phyloP scores from a whole-genome alignment of 2,329 filamentous ascomycete genomes.

The Colletotrichum kahawae region DNA sequence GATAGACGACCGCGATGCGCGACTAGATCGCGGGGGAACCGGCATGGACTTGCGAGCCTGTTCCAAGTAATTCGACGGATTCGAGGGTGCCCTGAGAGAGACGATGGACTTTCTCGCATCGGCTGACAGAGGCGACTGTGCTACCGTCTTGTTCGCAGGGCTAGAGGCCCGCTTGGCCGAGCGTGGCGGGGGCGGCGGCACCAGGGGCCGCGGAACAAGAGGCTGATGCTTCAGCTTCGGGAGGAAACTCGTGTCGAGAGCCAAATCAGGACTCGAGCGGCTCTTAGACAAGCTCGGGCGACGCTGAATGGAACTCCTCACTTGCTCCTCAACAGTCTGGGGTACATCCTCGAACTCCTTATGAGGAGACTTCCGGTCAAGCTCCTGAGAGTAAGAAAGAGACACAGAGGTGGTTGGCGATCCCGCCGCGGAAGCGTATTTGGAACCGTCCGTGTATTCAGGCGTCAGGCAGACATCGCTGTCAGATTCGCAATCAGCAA shows the following conservation, averaged over 20 bases:
- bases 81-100: not conserved
- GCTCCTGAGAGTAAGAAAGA: not conserved
- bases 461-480: constrained; percentile 14
- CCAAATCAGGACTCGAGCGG: constrained; percentile 28
- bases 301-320: not conserved
- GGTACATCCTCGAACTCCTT: not conserved
- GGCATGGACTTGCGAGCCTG: constrained; percentile 17
- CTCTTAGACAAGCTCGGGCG: constrained; percentile 23
- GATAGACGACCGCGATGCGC: constrained; percentile 6
- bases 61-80: constrained; percentile 12
- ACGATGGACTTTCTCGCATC: not conserved
- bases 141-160: constrained; percentile 14
- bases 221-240: constrained; percentile 45
- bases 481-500: constrained; percentile 18
- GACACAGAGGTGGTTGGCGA: constrained; percentile 2
- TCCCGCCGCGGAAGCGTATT: not conserved
- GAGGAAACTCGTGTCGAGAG: constrained; percentile 32
- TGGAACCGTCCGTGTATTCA: not conserved
- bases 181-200: constrained; percentile 23
- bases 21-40: not conserved
- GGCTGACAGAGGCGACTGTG: not conserved
- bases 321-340: not conserved
- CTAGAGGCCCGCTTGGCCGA: constrained; percentile 21
- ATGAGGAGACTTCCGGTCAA: not conserved
- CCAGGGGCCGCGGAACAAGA: constrained; percentile 27